A percentile compares a stretch with the other conserved stretches of the same genome.
phyloP scores from a whole-genome alignment of 1,284 basidiomycete genomes.

The Spongiforma sp. region DNA sequence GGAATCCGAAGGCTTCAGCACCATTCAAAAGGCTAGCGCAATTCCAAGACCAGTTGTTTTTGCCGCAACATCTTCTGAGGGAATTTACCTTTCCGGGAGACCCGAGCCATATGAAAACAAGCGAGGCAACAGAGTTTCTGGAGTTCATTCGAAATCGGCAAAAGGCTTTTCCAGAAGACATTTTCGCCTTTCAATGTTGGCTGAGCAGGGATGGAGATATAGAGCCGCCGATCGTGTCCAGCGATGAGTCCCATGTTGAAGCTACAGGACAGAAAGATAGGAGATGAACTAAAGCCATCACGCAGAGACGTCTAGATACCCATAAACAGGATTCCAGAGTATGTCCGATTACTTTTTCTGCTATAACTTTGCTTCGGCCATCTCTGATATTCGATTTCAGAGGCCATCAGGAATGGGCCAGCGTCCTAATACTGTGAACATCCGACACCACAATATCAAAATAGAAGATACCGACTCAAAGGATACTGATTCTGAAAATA shows the following conservation, averaged over 20 bases:
- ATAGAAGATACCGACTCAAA: no score
- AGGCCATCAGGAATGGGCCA: no score
- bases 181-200: background rate
- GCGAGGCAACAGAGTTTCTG: background rate
- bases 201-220: background rate
- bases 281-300: no score
- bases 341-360: no score
- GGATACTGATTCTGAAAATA: background rate
- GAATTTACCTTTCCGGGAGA: background rate
- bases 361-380: no score
- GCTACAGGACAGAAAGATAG: background rate
- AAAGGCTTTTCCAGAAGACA: background rate
- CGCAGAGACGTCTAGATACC: no score
- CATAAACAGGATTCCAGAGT: no score
- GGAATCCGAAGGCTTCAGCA: background rate
- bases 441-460: no score
- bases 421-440: no score
- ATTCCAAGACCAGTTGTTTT: background rate
- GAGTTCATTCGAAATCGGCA: background rate
- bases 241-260: background rate
- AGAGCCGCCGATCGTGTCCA: background rate
- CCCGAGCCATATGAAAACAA: background rate
- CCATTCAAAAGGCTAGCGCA: background rate
- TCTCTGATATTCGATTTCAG: background rate
- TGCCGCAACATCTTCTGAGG: background rate